A percentile compares a stretch with the other conserved stretches of the same genome.
These are phyloP conservation scores for Rhodotorula sp. DNA, from an alignment of 1,284 basidiomycete genomes.

Conservation along the genomic window DNA sequence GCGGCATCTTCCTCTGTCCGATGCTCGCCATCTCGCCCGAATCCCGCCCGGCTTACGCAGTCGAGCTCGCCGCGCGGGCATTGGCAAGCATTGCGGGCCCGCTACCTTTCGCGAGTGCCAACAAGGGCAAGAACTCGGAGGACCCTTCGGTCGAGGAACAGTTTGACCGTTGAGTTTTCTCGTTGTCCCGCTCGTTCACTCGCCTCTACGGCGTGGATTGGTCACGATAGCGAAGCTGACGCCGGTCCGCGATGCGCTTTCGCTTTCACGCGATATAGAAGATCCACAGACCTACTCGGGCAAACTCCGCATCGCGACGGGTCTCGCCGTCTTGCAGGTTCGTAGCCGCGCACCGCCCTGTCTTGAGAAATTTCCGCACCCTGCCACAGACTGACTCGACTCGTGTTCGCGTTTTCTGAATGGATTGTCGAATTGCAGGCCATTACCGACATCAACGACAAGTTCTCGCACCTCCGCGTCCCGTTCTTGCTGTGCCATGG, in stretches of 20 bases:
- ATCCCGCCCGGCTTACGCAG: conserved; percentile 35
- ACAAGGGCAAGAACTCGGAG: conserved; percentile 42
- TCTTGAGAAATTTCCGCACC: too few relatives aligned
- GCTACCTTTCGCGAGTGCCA: conserved; percentile 40
- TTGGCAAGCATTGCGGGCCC: conserved; percentile 39
- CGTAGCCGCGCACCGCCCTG: not conserved
- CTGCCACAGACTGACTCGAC: not conserved
- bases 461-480: conserved; percentile 29
- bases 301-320: conserved; percentile 45
- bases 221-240: too few relatives aligned
- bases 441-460: not conserved
- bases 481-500: conserved; percentile 46
- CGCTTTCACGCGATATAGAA: not conserved
- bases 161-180: conserved; percentile 18
- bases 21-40: conserved; percentile 42
- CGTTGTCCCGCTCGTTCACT: not conserved
- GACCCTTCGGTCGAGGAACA: conserved; percentile 26
- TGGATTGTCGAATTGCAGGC: not conserved
- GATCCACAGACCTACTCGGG: conserved; percentile 45
- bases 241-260: not conserved
- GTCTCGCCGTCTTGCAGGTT: conserved; percentile 43
- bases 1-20: conserved; percentile 43
- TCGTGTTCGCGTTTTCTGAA: not conserved
- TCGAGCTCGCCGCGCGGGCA: conserved; percentile 39
- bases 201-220: not conserved